phyloP scores from a whole-genome alignment of 345 rosid species.

The Clarkia xantiana region DNA sequence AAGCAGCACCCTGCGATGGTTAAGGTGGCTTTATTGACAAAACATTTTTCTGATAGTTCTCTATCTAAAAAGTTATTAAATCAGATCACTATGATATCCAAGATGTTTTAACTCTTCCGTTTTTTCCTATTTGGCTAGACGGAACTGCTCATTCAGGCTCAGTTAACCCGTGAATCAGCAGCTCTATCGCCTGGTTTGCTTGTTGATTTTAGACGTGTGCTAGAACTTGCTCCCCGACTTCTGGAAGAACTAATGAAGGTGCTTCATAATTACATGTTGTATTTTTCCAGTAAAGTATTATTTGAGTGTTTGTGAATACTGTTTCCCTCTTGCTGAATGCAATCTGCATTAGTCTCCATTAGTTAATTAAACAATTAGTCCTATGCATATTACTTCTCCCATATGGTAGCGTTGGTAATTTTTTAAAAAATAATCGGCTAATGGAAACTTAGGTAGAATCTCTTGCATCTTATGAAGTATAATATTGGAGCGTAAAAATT shows the following conservation, averaged over 20 bases:
- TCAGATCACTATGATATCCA: neutral
- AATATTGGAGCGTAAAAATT: too few relatives aligned
- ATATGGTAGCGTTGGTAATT: too few relatives aligned
- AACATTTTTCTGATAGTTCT: neutral
- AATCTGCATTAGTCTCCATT: too few relatives aligned
- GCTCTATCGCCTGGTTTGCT: constrained; percentile 65
- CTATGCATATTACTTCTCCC: too few relatives aligned
- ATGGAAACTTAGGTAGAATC: neutral
- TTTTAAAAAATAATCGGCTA: too few relatives aligned
- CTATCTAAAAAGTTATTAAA: neutral
- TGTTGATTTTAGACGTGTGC: constrained; percentile 68
- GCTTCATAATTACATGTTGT: constrained; percentile 2
- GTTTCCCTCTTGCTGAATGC: too few relatives aligned
- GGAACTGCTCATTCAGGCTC: constrained; percentile 96
- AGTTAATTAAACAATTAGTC: too few relatives aligned
- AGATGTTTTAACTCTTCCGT: neutral
- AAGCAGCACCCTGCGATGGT: constrained; percentile 95
- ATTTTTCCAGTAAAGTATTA: neutral
- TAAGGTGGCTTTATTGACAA: constrained; percentile 37
- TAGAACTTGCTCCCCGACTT: constrained; percentile 92
- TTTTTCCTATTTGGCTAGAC: constrained; percentile 33
- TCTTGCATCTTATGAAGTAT: neutral
- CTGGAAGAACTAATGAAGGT: constrained; percentile 97
- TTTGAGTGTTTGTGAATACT: neutral
- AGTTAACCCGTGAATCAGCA: constrained; percentile 65